phyloP scores from a whole-genome alignment of 225 moss, liverwort and hornwort species.

The Marchantia paleacea region DNA sequence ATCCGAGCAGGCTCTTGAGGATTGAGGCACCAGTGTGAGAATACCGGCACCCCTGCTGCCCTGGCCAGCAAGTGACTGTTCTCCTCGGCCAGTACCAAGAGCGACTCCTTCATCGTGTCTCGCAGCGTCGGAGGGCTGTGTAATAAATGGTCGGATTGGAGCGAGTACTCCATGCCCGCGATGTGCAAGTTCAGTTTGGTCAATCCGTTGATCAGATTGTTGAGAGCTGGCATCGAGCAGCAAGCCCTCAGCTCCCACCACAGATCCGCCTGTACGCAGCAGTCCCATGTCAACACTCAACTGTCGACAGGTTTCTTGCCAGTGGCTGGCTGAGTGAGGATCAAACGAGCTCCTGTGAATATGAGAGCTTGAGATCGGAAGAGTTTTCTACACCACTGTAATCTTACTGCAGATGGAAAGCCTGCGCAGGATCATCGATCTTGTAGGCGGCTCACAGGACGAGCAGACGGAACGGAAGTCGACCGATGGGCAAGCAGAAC shows the following conservation, averaged over 20 bases:
- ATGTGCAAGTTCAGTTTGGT: conserved; percentile 40
- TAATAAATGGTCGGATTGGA: conserved; percentile 36
- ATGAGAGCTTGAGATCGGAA: neutral
- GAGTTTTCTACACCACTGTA: neutral
- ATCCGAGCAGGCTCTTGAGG: conserved; percentile 1
- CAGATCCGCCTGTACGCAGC: conserved; percentile 36
- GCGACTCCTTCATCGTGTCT: conserved; percentile 28
- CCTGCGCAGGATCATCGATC: too few relatives aligned
- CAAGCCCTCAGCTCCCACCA: conserved; percentile 38
- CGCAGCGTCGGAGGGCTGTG: conserved; percentile 32
- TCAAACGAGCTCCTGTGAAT: neutral
- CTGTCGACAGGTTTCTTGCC: neutral
- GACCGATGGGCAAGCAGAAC: too few relatives aligned
- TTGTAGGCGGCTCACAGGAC: too few relatives aligned
- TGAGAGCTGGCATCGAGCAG: conserved; percentile 25
- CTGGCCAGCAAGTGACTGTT: conserved; percentile 33
- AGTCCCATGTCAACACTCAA: neutral
- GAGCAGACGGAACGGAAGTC: too few relatives aligned
- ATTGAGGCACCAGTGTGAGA: neutral
- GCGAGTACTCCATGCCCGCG: conserved; percentile 46
- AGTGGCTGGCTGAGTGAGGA: neutral
- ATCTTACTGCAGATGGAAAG: neutral
- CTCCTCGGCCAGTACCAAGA: conserved; percentile 27
- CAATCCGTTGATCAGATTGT: conserved; percentile 33
- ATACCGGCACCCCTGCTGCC: conserved; percentile 14